phyloP scores from a whole-genome alignment of 495 filamentous ascomycete genomes.

The Bathelium albidoporum region DNA sequence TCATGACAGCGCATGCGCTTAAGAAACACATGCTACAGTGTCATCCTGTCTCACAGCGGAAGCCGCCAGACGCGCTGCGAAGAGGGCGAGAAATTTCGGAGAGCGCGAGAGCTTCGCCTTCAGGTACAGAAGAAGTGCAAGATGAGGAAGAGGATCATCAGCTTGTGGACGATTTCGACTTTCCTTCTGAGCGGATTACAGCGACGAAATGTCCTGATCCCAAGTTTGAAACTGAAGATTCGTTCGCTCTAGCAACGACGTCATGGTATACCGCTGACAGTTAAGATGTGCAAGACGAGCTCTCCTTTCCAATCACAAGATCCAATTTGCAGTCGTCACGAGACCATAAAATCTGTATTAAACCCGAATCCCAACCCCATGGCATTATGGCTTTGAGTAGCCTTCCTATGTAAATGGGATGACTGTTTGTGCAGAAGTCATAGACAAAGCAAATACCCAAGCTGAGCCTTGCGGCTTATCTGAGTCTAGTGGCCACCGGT shows the following conservation, averaged over 20 bases:
- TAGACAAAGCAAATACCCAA: too few relatives aligned
- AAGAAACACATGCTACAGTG: neutral
- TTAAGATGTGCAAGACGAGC: too few relatives aligned
- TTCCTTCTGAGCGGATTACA: neutral
- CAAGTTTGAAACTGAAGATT: neutral
- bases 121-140: neutral
- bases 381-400: too few relatives aligned
- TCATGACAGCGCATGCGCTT: neutral
- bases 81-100: neutral
- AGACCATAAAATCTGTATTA: too few relatives aligned
- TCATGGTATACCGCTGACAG: neutral
- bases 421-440: too few relatives aligned
- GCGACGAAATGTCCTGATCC: neutral
- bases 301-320: too few relatives aligned
- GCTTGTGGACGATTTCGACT: neutral
- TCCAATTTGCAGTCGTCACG: too few relatives aligned
- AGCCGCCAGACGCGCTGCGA: neutral
- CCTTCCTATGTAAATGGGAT: too few relatives aligned
- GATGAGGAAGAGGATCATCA: neutral
- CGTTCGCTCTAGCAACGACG: neutral
- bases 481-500: constrained; percentile 44
- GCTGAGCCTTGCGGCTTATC: neutral
- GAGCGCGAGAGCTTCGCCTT: neutral
- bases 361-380: too few relatives aligned
- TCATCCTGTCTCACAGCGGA: neutral